Evolutionary conservation across 2,329 filamentous ascomycete species (phyloP).

Genomic region (Macroventuria anomochaeta): DNA sequence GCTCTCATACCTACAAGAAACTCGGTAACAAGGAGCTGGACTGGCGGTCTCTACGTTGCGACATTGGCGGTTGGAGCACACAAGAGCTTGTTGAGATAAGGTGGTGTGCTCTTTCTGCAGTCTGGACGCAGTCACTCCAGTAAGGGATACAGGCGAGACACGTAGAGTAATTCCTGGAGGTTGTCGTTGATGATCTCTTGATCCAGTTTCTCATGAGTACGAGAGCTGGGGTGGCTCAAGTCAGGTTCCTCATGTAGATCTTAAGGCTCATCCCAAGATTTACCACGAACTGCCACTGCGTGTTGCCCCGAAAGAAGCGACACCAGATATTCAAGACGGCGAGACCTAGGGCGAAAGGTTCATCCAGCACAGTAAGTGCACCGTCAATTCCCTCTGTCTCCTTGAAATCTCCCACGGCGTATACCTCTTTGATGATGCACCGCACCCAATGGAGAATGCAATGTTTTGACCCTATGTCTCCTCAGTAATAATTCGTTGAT

Average conservation of each 20-base stretch:
- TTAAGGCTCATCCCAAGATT: constrained; percentile 54
- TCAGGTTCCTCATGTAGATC: constrained; percentile 14
- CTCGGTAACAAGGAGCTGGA: neutral
- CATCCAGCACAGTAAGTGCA: constrained; percentile 21
- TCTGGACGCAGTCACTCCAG: no score
- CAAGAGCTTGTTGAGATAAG: no score
- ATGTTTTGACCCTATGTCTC: constrained; percentile 44
- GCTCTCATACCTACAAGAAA: no score
- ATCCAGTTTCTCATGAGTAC: no score
- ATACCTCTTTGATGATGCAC: constrained; percentile 56
- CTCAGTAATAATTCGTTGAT: neutral
- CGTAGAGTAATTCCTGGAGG: no score
- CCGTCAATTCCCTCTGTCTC: constrained; percentile 20
- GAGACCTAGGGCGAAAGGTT: constrained; percentile 46
- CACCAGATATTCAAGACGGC: constrained; percentile 56
- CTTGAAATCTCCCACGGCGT: constrained; percentile 45
- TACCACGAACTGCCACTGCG: constrained; percentile 58
- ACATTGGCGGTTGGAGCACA: neutral
- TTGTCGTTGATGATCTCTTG: no score
- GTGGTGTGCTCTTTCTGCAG: no score
- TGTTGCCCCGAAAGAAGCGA: constrained; percentile 57
- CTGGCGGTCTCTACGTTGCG: neutral
- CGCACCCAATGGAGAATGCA: constrained; percentile 57
- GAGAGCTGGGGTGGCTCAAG: no score
- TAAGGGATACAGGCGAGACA: no score